These are phyloP conservation scores for Ceratobasidium sp. DNA, from an alignment of 1,284 basidiomycete species.

Conservation along the genomic window DNA sequence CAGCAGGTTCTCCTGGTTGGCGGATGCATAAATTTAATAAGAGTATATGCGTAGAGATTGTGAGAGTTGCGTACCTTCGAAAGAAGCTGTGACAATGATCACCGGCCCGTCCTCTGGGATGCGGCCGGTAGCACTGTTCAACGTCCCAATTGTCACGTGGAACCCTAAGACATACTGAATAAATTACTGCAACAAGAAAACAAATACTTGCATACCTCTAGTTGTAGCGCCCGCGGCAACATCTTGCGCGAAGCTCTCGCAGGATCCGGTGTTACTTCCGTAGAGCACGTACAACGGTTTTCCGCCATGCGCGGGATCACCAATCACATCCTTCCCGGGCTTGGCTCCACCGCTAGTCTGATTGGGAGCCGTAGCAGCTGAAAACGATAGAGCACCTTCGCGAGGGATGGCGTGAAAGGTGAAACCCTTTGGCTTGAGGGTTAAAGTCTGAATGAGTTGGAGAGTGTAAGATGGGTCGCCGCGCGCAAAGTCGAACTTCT, in stretches of 20 bases:
- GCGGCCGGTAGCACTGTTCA: slow-evolving; percentile 62
- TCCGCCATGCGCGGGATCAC: not conserved
- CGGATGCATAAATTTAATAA: not conserved
- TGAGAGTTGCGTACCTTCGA: slow-evolving; percentile 60
- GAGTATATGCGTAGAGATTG: not conserved
- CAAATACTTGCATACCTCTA: slow-evolving; percentile 19
- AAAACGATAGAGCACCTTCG: slow-evolving; percentile 44
- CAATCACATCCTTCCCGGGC: slow-evolving; percentile 43
- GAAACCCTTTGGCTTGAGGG: slow-evolving; percentile 55
- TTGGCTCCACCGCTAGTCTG: not conserved
- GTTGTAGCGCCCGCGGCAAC: slow-evolving; percentile 42
- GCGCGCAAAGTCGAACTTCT: slow-evolving; percentile 54
- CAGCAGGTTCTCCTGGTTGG: slow-evolving; percentile 62
- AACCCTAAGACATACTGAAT: slow-evolving; percentile 57
- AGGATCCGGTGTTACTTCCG: slow-evolving; percentile 48
- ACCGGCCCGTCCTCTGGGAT: slow-evolving; percentile 65
- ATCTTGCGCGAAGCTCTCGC: slow-evolving; percentile 47
- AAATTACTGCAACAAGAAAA: no score
- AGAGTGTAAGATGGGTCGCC: slow-evolving; percentile 53
- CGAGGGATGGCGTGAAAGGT: slow-evolving; percentile 53
- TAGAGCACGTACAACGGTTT: slow-evolving; percentile 32
- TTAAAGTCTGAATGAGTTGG: slow-evolving; percentile 54
- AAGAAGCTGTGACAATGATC: slow-evolving; percentile 66
- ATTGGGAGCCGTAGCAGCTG: not conserved
- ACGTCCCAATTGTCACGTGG: slow-evolving; percentile 59